Conservation (phyloP, 148 eudicot species). For the Beta vulgaris region DNA sequence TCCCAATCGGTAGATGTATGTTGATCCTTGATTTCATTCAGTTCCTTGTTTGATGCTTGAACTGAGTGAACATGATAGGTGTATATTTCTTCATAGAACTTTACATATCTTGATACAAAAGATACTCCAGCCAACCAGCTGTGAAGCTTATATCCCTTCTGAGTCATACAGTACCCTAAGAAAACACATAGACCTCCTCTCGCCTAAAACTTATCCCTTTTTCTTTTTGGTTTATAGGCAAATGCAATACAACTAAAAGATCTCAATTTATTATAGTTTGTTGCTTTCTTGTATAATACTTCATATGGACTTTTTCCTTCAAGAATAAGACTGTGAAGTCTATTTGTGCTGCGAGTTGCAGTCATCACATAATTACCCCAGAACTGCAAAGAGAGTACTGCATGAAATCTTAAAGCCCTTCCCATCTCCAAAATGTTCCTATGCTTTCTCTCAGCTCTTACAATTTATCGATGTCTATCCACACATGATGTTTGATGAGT, state of each 20-base stretch:
- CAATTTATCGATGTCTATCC: not conserved
- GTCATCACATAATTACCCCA: not conserved
- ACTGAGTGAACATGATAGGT: no score
- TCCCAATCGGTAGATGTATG: no score
- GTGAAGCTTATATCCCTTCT: not conserved
- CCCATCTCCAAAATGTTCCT: not conserved
- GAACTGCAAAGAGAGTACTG: not conserved
- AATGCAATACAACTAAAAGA: not conserved
- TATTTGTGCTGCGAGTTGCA: not conserved
- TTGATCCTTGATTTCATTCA: no score
- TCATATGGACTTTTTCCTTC: not conserved
- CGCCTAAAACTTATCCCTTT: not conserved
- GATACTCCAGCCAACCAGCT: no score
- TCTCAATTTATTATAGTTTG: not conserved
- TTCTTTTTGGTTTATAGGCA: not conserved
- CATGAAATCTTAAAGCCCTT: not conserved
- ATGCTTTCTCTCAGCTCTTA: not conserved
- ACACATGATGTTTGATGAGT: not conserved
- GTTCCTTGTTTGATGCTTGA: no score
- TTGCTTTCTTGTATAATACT: not conserved
- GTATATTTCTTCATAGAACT: not conserved
- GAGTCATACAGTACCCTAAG: no score
- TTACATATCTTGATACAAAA: not conserved
- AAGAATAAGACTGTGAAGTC: not conserved
- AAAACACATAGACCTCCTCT: no score